These are phyloP conservation scores for Taiwanofungus camphoratus DNA, from an alignment of 1,284 basidiomycete genomes.

Conservation along the genomic window DNA sequence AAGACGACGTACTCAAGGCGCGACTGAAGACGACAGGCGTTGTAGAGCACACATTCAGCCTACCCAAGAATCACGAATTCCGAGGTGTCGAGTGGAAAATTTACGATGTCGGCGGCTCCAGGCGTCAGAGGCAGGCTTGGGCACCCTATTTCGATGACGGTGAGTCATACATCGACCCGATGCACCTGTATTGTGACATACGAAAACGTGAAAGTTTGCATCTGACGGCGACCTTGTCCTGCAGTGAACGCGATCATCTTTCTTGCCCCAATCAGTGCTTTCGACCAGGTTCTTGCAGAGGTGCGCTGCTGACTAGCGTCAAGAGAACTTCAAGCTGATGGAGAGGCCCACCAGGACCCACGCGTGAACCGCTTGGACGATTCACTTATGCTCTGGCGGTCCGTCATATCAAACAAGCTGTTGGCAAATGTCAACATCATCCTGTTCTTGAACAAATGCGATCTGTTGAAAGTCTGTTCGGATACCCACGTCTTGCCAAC, in stretches of 20 bases:
- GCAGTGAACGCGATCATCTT: constrained; percentile 80
- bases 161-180: too few relatives aligned
- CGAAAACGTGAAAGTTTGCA: neutral
- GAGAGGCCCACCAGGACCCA: constrained; percentile 43
- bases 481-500: neutral
- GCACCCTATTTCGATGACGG: constrained; percentile 79
- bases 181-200: too few relatives aligned
- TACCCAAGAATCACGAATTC: constrained; percentile 46
- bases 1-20: constrained; percentile 71
- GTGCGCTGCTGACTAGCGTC: constrained; percentile 29
- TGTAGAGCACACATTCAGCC: constrained; percentile 68
- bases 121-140: constrained; percentile 75
- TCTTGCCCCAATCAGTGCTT: constrained; percentile 76
- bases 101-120: constrained; percentile 76
- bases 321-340: constrained; percentile 2
- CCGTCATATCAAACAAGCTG: constrained; percentile 61
- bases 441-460: constrained; percentile 74
- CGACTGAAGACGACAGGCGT: constrained; percentile 74
- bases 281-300: constrained; percentile 75
- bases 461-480: constrained; percentile 52
- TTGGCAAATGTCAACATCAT: constrained; percentile 65
- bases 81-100: constrained; percentile 67
- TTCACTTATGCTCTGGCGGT: constrained; percentile 63
- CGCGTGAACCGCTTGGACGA: constrained; percentile 72
- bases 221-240: constrained; percentile 1